Percentiles rank a stretch among this genome's conserved stretches.
phyloP scores from a whole-genome alignment of 2,329 filamentous ascomycete species.

The Cladosporium sp. region DNA sequence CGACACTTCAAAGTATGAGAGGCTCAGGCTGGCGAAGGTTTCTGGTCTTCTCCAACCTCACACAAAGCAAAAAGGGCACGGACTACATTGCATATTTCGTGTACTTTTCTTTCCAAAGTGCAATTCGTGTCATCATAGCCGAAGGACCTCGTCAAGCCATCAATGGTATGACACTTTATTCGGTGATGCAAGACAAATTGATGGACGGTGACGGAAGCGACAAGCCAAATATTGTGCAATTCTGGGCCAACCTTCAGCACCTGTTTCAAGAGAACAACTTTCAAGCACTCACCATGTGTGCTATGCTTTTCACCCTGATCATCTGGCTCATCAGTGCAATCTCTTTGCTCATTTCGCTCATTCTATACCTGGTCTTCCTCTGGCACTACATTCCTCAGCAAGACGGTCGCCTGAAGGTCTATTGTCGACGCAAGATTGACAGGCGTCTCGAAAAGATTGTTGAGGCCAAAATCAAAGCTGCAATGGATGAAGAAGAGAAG shows the following conservation, averaged over 20 bases:
- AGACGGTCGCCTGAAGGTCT: conserved; percentile 78
- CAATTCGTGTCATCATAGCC: conserved; percentile 85
- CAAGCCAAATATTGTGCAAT: conserved; percentile 67
- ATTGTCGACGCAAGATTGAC: conserved; percentile 92
- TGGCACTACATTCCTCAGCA: conserved; percentile 86
- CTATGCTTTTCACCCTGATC: conserved; percentile 89
- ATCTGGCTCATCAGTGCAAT: conserved; percentile 85
- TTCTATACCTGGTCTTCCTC: conserved; percentile 86
- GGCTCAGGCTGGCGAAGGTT: conserved; percentile 84
- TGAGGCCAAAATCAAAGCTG: conserved; percentile 82
- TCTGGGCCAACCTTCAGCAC: conserved; percentile 78
- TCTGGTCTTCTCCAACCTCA: conserved; percentile 87
- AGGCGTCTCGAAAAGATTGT: conserved; percentile 82
- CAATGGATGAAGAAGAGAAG: conserved; percentile 73
- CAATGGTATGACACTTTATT: conserved; percentile 85
- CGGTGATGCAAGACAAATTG: conserved; percentile 77
- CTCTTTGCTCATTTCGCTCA: conserved; percentile 68
- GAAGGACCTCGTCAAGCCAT: conserved; percentile 90
- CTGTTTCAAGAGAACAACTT: conserved; percentile 73
- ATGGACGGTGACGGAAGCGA: conserved; percentile 57
- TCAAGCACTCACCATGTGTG: conserved; percentile 79
- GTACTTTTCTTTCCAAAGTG: conserved; percentile 82
- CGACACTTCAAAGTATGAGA: conserved; percentile 80
- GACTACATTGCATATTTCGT: conserved; percentile 90
- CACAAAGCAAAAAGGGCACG: conserved; percentile 85